Evolutionary conservation across 1,284 basidiomycete genomes (phyloP), one percentile per base, ranked within the genome.

Genomic region (Somion occarium): DNA sequence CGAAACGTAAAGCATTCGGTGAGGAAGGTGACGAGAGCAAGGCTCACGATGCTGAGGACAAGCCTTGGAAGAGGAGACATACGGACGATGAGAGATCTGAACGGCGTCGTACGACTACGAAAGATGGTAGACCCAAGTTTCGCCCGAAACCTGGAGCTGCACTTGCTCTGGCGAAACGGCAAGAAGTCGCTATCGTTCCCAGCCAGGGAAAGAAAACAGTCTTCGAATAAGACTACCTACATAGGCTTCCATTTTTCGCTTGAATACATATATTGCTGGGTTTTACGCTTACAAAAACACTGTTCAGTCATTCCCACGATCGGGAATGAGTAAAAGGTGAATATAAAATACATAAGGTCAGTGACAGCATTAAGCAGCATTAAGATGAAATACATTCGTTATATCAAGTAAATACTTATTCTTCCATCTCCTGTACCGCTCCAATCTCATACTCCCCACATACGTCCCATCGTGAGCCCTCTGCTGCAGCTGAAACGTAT

Each of bases 391-490:
- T 43, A 22, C 9, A 24, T 19, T 19, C 5, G 19, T 5, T 43
- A 22, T 23, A 43, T 24, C 5, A 7, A 7, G 39, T 12, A 18
- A 9, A 46, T 24, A n/a, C 11, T n/a, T 9, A 46, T 15, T 48
- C 30, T 18, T 48, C 46, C 4, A 5, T 22, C 46, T 48, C 75
- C 58, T 80, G 73, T 22, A 87, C 61, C 73, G 85, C 79, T 3
- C 85, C 86, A 15, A 95, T 85, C 65, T 93, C 90, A 68, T 88
- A 96, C 69, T 97, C 93, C 5, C 84, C 86, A 57, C 83, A 91
- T 1, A 96, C 73, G 65, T 97, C 93, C 92, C 92, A 97, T 49
- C 93, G 75, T 46, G 90, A 92, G 5, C 92, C 91, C 38, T 85
- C 81, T 0, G 93, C 93, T 1, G 82, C 80, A 9, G 90, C 89